These are phyloP conservation scores for Iodosphaeria phyllophila DNA, from an alignment of 2,329 filamentous ascomycete genomes.

Conservation along the genomic window DNA sequence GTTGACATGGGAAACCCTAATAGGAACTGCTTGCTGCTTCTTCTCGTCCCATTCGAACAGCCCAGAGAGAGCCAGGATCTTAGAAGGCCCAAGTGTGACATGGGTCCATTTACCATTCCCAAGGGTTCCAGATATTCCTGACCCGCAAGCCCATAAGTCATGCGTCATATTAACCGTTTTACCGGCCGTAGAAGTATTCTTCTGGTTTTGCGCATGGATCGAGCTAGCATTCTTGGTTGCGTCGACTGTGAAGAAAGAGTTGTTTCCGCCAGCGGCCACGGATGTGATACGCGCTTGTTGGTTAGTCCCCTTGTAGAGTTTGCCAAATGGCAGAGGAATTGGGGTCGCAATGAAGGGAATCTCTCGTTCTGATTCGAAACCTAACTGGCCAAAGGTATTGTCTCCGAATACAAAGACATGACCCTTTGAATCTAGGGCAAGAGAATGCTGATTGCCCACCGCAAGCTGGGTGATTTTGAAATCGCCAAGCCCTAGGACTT, in stretches of 20 bases:
- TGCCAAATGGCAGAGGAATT: slow-evolving; percentile 47
- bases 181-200: slow-evolving; percentile 25
- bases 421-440: slow-evolving; percentile 58
- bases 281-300: slow-evolving; percentile 49
- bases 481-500: slow-evolving; percentile 52
- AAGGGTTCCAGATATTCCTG: slow-evolving; percentile 66
- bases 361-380: slow-evolving; percentile 51
- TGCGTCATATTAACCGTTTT: too few species aligned
- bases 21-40: slow-evolving; percentile 49
- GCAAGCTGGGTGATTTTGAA: slow-evolving; percentile 60
- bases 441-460: slow-evolving; percentile 70
- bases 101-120: slow-evolving; percentile 85
- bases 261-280: slow-evolving; percentile 71
- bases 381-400: slow-evolving; percentile 79
- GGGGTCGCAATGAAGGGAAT: slow-evolving; percentile 49
- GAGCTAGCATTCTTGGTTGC: slow-evolving; percentile 38
- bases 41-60: slow-evolving; percentile 77
- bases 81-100: slow-evolving; percentile 56
- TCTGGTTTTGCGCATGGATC: slow-evolving; percentile 5
- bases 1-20: slow-evolving; percentile 54
- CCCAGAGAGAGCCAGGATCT: slow-evolving; percentile 67
- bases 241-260: slow-evolving; percentile 77
- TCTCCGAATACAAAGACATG: slow-evolving; percentile 78
- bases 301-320: slow-evolving; percentile 51
- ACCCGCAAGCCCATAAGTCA: slow-evolving; percentile 80